Percentiles rank a stretch among this genome's conserved stretches.
Conservation (phyloP, 1,139 yeast genomes). For the Insectozyma bohioensis region DNA sequence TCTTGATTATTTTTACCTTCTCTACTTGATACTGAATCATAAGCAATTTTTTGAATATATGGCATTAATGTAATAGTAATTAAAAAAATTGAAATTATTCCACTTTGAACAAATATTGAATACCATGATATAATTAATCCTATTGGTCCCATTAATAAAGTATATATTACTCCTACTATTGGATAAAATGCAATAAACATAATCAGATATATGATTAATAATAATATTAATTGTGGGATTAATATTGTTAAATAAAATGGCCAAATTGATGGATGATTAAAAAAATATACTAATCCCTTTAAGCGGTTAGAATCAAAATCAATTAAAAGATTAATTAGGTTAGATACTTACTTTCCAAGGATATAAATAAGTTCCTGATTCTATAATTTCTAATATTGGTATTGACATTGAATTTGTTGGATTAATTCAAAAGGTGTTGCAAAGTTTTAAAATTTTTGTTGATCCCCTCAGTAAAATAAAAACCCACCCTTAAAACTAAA, state of each 20-base stretch:
- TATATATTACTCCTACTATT: constrained; percentile 43
- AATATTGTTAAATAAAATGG: constrained; percentile 46
- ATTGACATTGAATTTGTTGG: constrained; percentile 6
- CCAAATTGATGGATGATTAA: constrained; percentile 50
- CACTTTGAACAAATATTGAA: constrained; percentile 52
- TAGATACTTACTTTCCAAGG: constrained; percentile 26
- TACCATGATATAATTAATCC: constrained; percentile 56
- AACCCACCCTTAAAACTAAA: too few species aligned
- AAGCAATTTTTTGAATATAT: constrained; percentile 51
- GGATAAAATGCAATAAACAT: constrained; percentile 48
- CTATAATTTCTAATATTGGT: constrained; percentile 13
- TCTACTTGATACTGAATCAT: constrained; percentile 55
- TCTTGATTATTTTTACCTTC: constrained; percentile 51
- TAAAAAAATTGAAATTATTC: constrained; percentile 49
- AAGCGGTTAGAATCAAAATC: not conserved
- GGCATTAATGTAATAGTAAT: constrained; percentile 57
- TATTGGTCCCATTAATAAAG: constrained; percentile 54
- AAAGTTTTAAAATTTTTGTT: too few species aligned
- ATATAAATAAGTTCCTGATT: constrained; percentile 25
- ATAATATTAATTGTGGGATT: constrained; percentile 51
- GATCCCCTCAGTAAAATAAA: too few species aligned
- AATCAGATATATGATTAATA: constrained; percentile 39
- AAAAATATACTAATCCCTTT: constrained; percentile 50
- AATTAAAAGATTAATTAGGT: constrained; percentile 8
- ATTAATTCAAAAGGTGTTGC: constrained; percentile 3